phyloP scores from a whole-genome alignment of 2,329 filamentous ascomycete species.

The Neopestalotiopsis rosae region DNA sequence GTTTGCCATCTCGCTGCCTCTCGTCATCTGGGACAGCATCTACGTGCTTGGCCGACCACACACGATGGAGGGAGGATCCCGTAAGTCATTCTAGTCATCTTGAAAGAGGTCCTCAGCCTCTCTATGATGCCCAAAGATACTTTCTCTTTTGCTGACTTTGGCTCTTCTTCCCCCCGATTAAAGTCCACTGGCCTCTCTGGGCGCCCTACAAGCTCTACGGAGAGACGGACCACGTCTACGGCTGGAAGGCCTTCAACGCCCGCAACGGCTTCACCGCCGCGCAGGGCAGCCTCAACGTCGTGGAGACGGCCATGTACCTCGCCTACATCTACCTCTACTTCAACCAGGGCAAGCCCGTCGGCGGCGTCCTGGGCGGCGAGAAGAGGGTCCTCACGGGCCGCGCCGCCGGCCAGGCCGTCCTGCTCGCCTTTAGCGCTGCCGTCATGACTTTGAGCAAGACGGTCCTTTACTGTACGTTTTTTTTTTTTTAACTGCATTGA shows the following conservation, averaged over 20 bases:
- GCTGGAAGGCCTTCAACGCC: conserved; percentile 71
- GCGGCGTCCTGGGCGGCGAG: conserved; percentile 25
- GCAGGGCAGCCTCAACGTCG: conserved; percentile 71
- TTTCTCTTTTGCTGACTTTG: background rate
- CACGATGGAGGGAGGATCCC: conserved; percentile 77
- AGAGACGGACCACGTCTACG: conserved; percentile 80
- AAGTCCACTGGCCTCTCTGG: conserved; percentile 73
- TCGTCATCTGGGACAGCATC: conserved; percentile 80
- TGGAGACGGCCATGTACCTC: conserved; percentile 71
- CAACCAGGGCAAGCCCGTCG: conserved; percentile 25
- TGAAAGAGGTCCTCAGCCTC: background rate
- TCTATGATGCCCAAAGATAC: background rate
- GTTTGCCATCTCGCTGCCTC: conserved; percentile 75
- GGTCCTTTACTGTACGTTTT: conserved; percentile 60
- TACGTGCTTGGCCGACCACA: conserved; percentile 83
- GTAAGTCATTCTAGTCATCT: background rate
- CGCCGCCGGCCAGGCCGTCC: conserved; percentile 48
- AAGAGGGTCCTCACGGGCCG: conserved; percentile 46
- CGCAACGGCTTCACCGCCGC: conserved; percentile 78
- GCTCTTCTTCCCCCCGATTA: background rate
- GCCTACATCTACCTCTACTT: conserved; percentile 55
- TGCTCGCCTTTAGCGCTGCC: conserved; percentile 57
- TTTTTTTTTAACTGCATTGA: background rate
- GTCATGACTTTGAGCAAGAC: conserved; percentile 69
- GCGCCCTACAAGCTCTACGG: conserved; percentile 82